Base-by-base conservation (phyloP, 2,329 filamentous ascomycete species). In the Pseudogymnoascus sp. region DNA sequence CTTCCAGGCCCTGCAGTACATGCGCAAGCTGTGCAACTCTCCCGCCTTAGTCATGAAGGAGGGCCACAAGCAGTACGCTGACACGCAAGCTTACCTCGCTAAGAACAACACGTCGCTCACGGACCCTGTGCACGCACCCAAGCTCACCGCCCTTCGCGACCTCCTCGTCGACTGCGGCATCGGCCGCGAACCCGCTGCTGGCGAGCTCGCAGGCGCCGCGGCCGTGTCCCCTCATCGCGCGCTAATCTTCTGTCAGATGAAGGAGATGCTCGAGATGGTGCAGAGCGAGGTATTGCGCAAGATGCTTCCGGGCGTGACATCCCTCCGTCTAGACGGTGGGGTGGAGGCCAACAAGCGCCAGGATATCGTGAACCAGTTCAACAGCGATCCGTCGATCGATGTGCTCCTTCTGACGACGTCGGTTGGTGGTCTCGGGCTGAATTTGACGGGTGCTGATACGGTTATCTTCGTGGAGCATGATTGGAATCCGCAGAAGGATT, bases 381-480 rank as follows among this genome's bases (percentile, higher is more conserved):
- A 99, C 77, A 93, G 90, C 64, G 95, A 99, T 73, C 95, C 95
- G 1, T 96, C 91, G 26, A 97, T 97, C 73, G 95, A 99, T 72
- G 92, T 95, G 44, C 80, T 99, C 56, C 84, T 99, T 6, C 80
- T 99, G 66, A 99, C 96, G 0, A 99, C 95, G 0, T 96, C 89
- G 70, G 95, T 99, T 53, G 95, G 95, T 74, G 95, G 95, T 67
- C 81, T 99, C 1, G 95, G 95, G 29, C 83, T 99, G 63, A 99
- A 99, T 75, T 79, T 99, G 67, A 99, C 95, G 0, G 95, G 95
- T 68, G 95, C 95, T 3, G 95, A 99, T 76, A 99, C 95, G 0
- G 95, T 99, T 75, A 99, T 99, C 70, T 99, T 99, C 72, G 96
- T 99, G 31, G 95, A 99, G 77, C 96, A 99, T 76, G 95, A 99